Evolutionary conservation across 768 basidiomycete species (phyloP).

Genomic region (Lactarius sanguifluus): DNA sequence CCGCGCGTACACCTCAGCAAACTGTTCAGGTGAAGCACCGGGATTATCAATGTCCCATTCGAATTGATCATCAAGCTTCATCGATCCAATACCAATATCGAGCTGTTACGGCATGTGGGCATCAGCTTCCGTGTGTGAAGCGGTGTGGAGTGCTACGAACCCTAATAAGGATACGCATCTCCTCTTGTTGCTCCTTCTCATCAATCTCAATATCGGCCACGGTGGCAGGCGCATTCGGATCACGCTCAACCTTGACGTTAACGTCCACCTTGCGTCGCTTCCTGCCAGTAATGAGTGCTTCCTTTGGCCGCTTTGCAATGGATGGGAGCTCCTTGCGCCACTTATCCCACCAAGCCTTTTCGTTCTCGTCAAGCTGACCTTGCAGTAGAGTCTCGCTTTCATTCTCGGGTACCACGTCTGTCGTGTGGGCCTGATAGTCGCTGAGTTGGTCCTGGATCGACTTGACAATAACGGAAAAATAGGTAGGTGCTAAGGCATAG

Average conservation of each 20-base stretch:
- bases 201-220: slow-evolving; percentile 66
- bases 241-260: slow-evolving; percentile 28
- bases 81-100: slow-evolving; percentile 90
- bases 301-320: slow-evolving; percentile 34
- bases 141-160: slow-evolving; percentile 44
- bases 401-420: slow-evolving; percentile 41
- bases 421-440: slow-evolving; percentile 71
- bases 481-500: slow-evolving; percentile 68
- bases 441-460: slow-evolving; percentile 86
- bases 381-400: slow-evolving; percentile 42
- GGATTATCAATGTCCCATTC: slow-evolving; percentile 94
- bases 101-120: slow-evolving; percentile 50
- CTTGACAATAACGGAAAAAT: slow-evolving; percentile 68
- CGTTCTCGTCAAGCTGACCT: slow-evolving; percentile 52
- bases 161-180: slow-evolving; percentile 90
- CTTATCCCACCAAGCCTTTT: slow-evolving; percentile 63
- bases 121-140: slow-evolving; percentile 13
- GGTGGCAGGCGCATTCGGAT: slow-evolving; percentile 39
- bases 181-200: slow-evolving; percentile 69
- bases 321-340: slow-evolving; percentile 61
- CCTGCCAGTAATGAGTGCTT: slow-evolving; percentile 18
- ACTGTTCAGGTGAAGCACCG: slow-evolving; percentile 84
- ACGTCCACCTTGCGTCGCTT: slow-evolving; percentile 30
- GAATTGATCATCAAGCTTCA: slow-evolving; percentile 94
- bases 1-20: slow-evolving; percentile 80